phyloP scores from a whole-genome alignment of 2,329 filamentous ascomycete genomes.

The Torrubiella hemipterigena region DNA sequence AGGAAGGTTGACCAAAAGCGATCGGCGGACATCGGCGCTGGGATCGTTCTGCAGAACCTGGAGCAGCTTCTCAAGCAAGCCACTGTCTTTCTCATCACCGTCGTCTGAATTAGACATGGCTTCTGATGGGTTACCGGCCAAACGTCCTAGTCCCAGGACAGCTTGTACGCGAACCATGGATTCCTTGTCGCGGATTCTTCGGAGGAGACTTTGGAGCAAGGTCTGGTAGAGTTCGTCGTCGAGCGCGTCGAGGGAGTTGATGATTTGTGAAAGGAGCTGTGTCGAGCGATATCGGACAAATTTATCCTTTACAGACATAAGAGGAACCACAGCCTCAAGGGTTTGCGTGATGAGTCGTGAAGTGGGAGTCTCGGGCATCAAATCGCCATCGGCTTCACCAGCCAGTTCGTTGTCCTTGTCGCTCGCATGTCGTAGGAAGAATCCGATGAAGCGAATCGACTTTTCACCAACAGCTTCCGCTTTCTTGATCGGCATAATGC shows the following conservation, averaged over 20 bases:
- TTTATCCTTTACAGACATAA: slow-evolving; percentile 85
- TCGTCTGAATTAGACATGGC: slow-evolving; percentile 59
- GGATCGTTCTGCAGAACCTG: slow-evolving; percentile 89
- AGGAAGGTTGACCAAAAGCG: slow-evolving; percentile 81
- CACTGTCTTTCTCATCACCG: slow-evolving; percentile 51
- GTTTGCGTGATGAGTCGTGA: slow-evolving; percentile 66
- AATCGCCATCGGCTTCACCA: slow-evolving; percentile 53
- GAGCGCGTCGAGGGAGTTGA: slow-evolving; percentile 85
- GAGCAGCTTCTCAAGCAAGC: slow-evolving; percentile 70
- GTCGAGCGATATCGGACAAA: slow-evolving; percentile 81
- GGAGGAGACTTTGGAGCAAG: slow-evolving; percentile 66
- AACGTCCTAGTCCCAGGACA: slow-evolving; percentile 73
- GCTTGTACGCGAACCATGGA: slow-evolving; percentile 85
- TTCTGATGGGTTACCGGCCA: slow-evolving; percentile 68
- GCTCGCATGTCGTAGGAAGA: slow-evolving; percentile 65
- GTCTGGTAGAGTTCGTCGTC: slow-evolving; percentile 85
- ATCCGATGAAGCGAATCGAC: slow-evolving; percentile 72
- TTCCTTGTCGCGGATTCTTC: slow-evolving; percentile 87
- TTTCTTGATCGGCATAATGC: slow-evolving; percentile 82
- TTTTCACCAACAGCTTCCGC: slow-evolving; percentile 80
- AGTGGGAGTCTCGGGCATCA: slow-evolving; percentile 69
- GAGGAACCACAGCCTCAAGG: slow-evolving; percentile 58
- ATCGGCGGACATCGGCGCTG: slow-evolving; percentile 82
- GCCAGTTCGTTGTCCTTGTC: slow-evolving; percentile 61
- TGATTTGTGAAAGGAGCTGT: slow-evolving; percentile 79